These are phyloP conservation scores for Zygoascus meyerae DNA, from an alignment of 1,139 yeast genomes.

Conservation along the genomic window DNA sequence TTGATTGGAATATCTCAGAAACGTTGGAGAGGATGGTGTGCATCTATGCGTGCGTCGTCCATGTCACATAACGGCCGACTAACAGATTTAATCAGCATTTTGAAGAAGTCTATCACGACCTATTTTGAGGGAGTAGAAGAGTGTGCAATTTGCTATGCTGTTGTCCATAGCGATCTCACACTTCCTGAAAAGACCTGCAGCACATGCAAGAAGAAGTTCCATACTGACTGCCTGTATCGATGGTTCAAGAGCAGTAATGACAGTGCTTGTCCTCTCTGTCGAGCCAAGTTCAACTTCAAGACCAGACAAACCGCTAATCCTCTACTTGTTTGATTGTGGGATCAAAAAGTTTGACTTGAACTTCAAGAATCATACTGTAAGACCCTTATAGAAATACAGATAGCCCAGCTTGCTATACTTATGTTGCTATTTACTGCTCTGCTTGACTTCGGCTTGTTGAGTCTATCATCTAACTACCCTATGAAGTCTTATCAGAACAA, in stretches of 20 bases:
- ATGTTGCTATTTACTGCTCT: too few relatives aligned
- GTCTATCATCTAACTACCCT: too few relatives aligned
- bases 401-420: too few relatives aligned
- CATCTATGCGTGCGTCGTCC: conserved; percentile 80
- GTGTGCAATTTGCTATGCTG: conserved; percentile 93
- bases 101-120: conserved; percentile 70
- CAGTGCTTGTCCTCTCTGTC: conserved; percentile 90
- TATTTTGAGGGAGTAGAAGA: conserved; percentile 89
- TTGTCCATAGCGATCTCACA: conserved; percentile 84
- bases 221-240: conserved; percentile 92
- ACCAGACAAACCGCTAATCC: conserved; percentile 3
- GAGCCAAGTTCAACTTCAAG: conserved; percentile 51
- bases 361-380: too few relatives aligned
- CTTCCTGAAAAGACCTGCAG: conserved; percentile 84
- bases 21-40: conserved; percentile 93
- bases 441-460: too few relatives aligned
- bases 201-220: conserved; percentile 90
- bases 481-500: too few relatives aligned
- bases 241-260: conserved; percentile 96
- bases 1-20: conserved; percentile 86
- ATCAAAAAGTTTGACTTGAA: too few relatives aligned
- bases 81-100: conserved; percentile 72
- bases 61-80: conserved; percentile 72
- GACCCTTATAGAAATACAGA: too few relatives aligned
- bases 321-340: background rate